Percentiles rank a stretch among this genome's conserved stretches.
These are phyloP conservation scores for Kuraishia piskuri DNA, from an alignment of 805 yeast genomes.

Conservation along the genomic window DNA sequence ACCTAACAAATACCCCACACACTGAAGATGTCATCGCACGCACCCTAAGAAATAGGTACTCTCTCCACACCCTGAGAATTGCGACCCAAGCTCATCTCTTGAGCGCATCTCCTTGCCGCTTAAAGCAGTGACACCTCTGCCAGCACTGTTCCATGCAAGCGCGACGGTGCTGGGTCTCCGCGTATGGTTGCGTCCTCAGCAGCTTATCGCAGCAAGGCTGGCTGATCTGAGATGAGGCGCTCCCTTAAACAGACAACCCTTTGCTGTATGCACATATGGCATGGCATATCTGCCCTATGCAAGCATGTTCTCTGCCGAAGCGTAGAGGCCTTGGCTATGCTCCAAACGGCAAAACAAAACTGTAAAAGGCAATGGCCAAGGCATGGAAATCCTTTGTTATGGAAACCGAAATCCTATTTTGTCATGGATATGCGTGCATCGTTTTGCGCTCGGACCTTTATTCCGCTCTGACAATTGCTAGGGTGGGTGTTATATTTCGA, in stretches of 20 bases:
- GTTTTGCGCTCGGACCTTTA: background rate
- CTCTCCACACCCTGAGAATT: background rate
- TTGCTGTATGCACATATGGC: no score
- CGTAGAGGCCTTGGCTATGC: no score
- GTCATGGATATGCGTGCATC: background rate
- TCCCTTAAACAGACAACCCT: no score
- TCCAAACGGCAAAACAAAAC: no score
- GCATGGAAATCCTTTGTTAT: background rate
- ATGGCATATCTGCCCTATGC: no score
- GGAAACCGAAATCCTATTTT: background rate
- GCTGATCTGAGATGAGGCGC: background rate
- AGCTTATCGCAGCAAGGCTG: background rate
- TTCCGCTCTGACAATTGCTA: background rate
- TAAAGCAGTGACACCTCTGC: background rate
- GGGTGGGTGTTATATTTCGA: no score
- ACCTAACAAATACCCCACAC: background rate
- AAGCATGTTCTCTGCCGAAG: no score
- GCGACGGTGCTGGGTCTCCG: background rate
- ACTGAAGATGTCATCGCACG: background rate
- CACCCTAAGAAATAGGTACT: background rate
- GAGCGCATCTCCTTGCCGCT: background rate
- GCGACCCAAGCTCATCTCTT: background rate
- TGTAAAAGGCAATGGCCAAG: background rate
- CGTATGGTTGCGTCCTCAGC: background rate
- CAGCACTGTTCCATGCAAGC: background rate